Evolutionary conservation across 768 basidiomycete species (phyloP), one percentile per base, ranked within the genome.

Genomic region (Gloeophyllum trabeum): DNA sequence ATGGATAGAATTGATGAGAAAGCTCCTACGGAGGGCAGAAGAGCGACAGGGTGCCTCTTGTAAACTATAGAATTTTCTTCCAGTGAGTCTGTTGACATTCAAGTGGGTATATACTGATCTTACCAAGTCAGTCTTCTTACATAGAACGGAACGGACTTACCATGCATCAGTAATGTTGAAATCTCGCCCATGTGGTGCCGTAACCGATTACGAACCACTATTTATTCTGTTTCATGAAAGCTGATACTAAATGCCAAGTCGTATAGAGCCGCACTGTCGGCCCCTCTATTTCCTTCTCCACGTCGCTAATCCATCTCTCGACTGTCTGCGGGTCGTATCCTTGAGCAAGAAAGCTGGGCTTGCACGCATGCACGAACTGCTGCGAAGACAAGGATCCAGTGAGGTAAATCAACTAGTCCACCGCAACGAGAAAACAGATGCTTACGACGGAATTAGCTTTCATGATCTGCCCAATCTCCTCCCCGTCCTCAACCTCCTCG

Each of bases 1-100:
- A 47, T 88, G 85, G 85, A 63, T 76, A 6, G 69, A 66, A 22
- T 44, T 73, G 47, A 64, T 68, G 58, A 51, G 54, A 42, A 52
- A 48, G 44, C 44, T 72, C 39, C 39, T 66, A 37, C 45, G 53
- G 48, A 42, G 59, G 19, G 54, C 51, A n/a, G 54, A 58, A 25
- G 53, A 58, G 30, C 48, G 50, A 35, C 46, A 47, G 16, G 28
- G 28, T 10, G n/a, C n/a, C n/a, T n/a, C n/a, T n/a, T n/a, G n/a
- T n/a, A n/a, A n/a, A n/a, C n/a, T n/a, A n/a, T n/a, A n/a, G n/a
- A n/a, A n/a, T n/a, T n/a, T n/a, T n/a, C n/a, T n/a, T n/a, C n/a
- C n/a, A n/a, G n/a, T n/a, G n/a, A n/a, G n/a, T n/a, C n/a, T n/a
- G n/a, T n/a, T n/a, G n/a, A n/a, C n/a, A n/a, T n/a, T n/a, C n/a